Conservation (phyloP, 495 filamentous ascomycete species). For the Extremus antarcticus region DNA sequence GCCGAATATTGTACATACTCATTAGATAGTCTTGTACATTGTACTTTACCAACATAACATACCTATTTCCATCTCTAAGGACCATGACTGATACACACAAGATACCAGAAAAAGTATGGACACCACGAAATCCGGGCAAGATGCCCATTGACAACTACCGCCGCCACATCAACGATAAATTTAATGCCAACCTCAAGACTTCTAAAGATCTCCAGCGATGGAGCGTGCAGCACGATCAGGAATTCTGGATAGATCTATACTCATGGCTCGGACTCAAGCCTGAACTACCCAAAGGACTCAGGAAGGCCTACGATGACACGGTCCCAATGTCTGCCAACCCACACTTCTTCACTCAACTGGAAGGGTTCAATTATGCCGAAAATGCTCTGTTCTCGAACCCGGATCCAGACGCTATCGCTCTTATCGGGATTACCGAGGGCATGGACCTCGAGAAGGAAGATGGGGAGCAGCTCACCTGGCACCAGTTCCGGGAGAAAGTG, state of each 20-base stretch:
- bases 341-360: conserved; percentile 52
- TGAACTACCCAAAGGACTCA: conserved; percentile 38
- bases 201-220: conserved; percentile 56
- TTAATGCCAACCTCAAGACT: conserved; percentile 33
- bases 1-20: too few species aligned
- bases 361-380: conserved; percentile 53
- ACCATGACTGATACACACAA: conserved; percentile 4
- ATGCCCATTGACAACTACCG: conserved; percentile 30
- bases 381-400: conserved; percentile 46
- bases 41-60: too few species aligned
- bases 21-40: too few species aligned
- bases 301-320: conserved; percentile 49
- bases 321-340: conserved; percentile 57
- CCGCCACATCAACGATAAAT: conserved; percentile 25
- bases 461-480: conserved; percentile 51
- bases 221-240: conserved; percentile 46
- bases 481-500: conserved; percentile 46
- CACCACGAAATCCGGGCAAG: conserved; percentile 22
- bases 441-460: conserved; percentile 32
- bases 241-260: conserved; percentile 61
- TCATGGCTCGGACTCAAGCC: conserved; percentile 38
- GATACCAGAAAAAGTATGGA: conserved; percentile 23
- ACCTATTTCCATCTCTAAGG: too few species aligned
- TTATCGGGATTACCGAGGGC: conserved; percentile 63
- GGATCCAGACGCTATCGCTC: conserved; percentile 44